Evolutionary conservation across 179 eudicot species (phyloP).

Genomic region (Heliamphora pulchella): DNA sequence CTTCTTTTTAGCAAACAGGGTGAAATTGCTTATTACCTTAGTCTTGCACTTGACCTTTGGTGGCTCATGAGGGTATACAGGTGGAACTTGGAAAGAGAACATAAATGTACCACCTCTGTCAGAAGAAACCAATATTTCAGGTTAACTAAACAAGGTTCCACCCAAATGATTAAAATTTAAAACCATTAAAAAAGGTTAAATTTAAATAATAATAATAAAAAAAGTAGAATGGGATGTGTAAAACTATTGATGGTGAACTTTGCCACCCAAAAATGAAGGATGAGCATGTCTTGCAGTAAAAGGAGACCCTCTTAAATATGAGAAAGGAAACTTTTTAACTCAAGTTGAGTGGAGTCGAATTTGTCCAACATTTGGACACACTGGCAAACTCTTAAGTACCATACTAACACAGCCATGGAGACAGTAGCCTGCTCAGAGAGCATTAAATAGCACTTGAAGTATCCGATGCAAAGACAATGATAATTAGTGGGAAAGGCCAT

Average conservation of each 20-base stretch:
- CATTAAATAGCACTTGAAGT: background rate
- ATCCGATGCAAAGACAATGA: background rate
- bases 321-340: background rate
- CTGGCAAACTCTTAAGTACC: background rate
- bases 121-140: background rate
- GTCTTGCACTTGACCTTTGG: conserved; percentile 93
- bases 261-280: background rate
- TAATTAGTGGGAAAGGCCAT: background rate
- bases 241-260: background rate
- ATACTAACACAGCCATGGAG: background rate
- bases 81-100: conserved; percentile 63
- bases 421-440: no score
- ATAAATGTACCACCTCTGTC: conserved; percentile 62
- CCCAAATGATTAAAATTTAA: background rate
- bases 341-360: background rate
- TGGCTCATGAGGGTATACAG: conserved; percentile 76
- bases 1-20: background rate
- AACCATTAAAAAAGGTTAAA: background rate
- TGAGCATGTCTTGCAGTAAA: background rate
- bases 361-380: background rate
- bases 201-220: no score
- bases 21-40: conserved; percentile 36
- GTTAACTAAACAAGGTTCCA: background rate
- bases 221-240: no score
- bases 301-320: background rate